These are phyloP conservation scores for Begonia fuchsioides DNA, from an alignment of 306 rosid genomes.

Conservation along the genomic window DNA sequence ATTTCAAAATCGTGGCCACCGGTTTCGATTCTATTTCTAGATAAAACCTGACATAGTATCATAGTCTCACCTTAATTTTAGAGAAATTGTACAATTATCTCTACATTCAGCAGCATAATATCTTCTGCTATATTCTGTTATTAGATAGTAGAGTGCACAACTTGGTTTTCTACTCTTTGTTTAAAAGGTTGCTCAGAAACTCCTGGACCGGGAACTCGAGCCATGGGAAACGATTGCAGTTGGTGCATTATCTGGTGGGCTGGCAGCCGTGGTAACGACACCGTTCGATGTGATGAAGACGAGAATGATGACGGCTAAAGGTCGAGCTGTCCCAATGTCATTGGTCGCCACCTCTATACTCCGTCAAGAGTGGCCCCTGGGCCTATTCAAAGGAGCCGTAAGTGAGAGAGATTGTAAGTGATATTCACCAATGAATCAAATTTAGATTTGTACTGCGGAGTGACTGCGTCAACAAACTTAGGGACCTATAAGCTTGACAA, in stretches of 20 bases:
- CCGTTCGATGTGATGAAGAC: slow-evolving; percentile 99
- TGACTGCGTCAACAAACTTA: slow-evolving; percentile 81
- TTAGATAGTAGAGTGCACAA: too few species aligned
- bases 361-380: slow-evolving; percentile 75
- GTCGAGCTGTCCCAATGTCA: slow-evolving; percentile 67
- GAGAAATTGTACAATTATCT: too few species aligned
- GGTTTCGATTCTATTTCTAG: too few species aligned
- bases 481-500: slow-evolving; percentile 80
- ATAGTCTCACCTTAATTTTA: too few species aligned
- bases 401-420: too few species aligned
- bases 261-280: slow-evolving; percentile 88
- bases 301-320: slow-evolving; percentile 92
- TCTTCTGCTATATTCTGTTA: too few species aligned
- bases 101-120: too few species aligned
- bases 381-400: slow-evolving; percentile 84
- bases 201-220: slow-evolving; percentile 70
- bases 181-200: slow-evolving; percentile 46
- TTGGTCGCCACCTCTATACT: slow-evolving; percentile 61
- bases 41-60: too few species aligned
- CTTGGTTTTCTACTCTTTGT: background rate
- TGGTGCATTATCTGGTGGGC: slow-evolving; percentile 94
- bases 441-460: slow-evolving; percentile 87
- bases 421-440: slow-evolving; percentile 63
- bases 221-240: slow-evolving; percentile 93
- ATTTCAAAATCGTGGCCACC: too few species aligned